Conservation (phyloP, 202 grass and related monocot genomes). For the Zoysia matrella region DNA sequence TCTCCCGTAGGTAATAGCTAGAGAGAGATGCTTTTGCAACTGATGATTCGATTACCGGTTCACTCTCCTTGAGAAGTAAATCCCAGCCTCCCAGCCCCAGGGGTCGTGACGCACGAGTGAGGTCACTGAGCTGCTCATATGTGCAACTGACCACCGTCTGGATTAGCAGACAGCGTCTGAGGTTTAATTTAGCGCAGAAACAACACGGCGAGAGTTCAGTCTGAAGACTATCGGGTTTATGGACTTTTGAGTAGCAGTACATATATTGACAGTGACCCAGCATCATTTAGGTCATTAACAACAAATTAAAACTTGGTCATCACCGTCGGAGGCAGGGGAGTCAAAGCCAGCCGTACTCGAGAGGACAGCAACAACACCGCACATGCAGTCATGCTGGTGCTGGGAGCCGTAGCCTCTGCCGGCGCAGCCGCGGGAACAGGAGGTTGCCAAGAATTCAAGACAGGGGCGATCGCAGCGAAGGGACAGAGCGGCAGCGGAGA, state of each 20-base stretch:
- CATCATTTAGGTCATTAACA: background rate
- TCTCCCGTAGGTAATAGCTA: constrained; percentile 16
- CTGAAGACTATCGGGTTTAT: background rate
- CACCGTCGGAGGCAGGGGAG: background rate
- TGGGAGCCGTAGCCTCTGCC: too few relatives aligned
- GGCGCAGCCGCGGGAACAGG: background rate
- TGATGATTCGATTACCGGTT: background rate
- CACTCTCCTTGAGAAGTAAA: too few relatives aligned
- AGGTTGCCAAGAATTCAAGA: constrained; percentile 38
- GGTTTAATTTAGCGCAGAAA: background rate
- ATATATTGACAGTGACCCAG: constrained; percentile 4
- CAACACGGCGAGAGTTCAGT: background rate
- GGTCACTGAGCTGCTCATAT: background rate
- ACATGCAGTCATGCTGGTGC: background rate
- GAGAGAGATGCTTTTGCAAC: background rate
- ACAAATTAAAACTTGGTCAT: background rate
- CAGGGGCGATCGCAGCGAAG: background rate
- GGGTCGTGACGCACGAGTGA: constrained; percentile 28
- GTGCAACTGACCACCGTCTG: background rate
- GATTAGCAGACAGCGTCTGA: background rate
- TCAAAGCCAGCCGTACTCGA: constrained; percentile 35
- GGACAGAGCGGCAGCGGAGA: constrained; percentile 13
- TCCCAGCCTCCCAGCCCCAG: too few relatives aligned
- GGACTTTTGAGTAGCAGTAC: background rate
- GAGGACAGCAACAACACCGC: background rate